Percentiles rank a stretch among this genome's conserved stretches.
phyloP scores from a whole-genome alignment of 306 rosid genomes.

The Inga laurina region DNA sequence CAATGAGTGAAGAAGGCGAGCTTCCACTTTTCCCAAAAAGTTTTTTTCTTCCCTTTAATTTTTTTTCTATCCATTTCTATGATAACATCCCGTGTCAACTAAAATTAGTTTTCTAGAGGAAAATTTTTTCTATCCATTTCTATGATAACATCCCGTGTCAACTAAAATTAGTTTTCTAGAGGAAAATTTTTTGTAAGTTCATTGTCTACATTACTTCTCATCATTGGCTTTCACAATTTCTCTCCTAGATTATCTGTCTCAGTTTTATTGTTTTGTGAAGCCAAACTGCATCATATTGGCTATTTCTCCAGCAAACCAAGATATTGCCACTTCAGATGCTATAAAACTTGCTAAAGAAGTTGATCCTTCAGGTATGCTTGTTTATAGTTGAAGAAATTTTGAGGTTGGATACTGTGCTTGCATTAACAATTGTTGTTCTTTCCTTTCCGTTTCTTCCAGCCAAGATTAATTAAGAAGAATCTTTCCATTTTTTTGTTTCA shows the following conservation, averaged over 20 bases:
- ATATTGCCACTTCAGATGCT: constrained; percentile 99
- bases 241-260: constrained; percentile 38
- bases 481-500: constrained; percentile 33
- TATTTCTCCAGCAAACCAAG: constrained; percentile 99
- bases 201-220: not conserved
- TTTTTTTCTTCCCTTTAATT: too few relatives aligned
- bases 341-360: constrained; percentile 96
- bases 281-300: constrained; percentile 97
- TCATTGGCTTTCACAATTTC: not conserved
- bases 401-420: constrained; percentile 19
- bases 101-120: constrained; percentile 19
- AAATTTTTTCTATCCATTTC: not conserved
- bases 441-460: constrained; percentile 12
- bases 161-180: constrained; percentile 19
- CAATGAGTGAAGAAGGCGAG: too few relatives aligned
- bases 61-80: too few relatives aligned
- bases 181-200: not conserved
- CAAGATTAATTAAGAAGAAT: not conserved
- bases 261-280: constrained; percentile 57
- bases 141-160: not conserved
- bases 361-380: constrained; percentile 81
- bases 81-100: not conserved
- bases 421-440: constrained; percentile 19
- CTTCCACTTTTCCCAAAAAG: too few relatives aligned
- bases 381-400: constrained; percentile 31